phyloP scores from a whole-genome alignment of 805 yeast species.

The Metschnikowia arizonensis region DNA sequence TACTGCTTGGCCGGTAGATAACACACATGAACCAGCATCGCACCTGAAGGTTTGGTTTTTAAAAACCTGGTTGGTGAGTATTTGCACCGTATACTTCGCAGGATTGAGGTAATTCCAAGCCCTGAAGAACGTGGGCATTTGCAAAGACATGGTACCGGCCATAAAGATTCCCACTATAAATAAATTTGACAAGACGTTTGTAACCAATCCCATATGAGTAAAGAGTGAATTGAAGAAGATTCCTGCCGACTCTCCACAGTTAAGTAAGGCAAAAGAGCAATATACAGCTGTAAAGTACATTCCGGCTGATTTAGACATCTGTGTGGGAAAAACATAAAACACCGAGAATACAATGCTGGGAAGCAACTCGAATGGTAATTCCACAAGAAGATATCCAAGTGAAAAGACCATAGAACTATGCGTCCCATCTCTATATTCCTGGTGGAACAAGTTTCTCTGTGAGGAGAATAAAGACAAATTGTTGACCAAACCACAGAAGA shows the following conservation, averaged over 20 bases:
- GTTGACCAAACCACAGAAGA: slow-evolving; percentile 75
- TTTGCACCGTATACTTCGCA: slow-evolving; percentile 62
- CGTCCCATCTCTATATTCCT: slow-evolving; percentile 70
- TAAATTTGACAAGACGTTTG: slow-evolving; percentile 63
- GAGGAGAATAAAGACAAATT: slow-evolving; percentile 72
- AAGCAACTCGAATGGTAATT: slow-evolving; percentile 63
- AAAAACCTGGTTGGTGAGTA: slow-evolving; percentile 58
- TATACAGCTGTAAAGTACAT: slow-evolving; percentile 65
- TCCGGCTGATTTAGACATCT: slow-evolving; percentile 62
- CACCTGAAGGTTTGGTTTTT: slow-evolving; percentile 50
- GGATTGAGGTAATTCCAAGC: slow-evolving; percentile 80
- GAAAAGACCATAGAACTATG: slow-evolving; percentile 66
- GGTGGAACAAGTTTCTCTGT: slow-evolving; percentile 72
- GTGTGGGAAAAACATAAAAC: slow-evolving; percentile 65
- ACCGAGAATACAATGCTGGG: slow-evolving; percentile 56
- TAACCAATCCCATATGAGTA: slow-evolving; percentile 74
- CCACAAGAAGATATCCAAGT: slow-evolving; percentile 53
- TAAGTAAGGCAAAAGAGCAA: slow-evolving; percentile 49
- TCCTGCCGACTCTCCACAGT: slow-evolving; percentile 83
- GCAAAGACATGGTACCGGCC: slow-evolving; percentile 80
- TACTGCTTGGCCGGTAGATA: slow-evolving; percentile 53
- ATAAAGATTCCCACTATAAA: slow-evolving; percentile 71
- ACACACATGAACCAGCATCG: slow-evolving; percentile 42
- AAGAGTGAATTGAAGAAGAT: slow-evolving; percentile 73
- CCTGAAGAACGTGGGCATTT: slow-evolving; percentile 64